A percentile compares a stretch with the other conserved stretches of the same genome.
Conservation (phyloP, 2,329 filamentous ascomycete genomes). For the Orbilia quercus region DNA sequence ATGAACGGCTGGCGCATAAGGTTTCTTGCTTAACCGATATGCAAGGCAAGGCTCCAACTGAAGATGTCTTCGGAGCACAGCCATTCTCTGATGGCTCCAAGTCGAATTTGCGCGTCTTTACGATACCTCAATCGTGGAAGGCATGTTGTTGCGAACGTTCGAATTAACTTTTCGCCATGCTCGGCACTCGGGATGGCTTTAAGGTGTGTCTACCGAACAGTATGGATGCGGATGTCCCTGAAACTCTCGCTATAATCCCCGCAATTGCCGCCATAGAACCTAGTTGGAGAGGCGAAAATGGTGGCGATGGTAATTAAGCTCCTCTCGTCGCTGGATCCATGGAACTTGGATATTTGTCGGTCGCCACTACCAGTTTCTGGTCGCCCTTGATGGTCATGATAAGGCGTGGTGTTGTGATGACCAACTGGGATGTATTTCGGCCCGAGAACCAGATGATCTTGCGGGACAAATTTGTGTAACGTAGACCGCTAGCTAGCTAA, state of each 20-base stretch:
- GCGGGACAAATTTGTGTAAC: too few species aligned
- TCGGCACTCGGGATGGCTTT: constrained; percentile 11
- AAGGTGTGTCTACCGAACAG: constrained; percentile 46
- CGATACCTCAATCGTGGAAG: constrained; percentile 8
- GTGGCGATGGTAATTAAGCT: constrained; percentile 34
- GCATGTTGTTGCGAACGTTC: neutral
- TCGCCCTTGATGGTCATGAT: neutral
- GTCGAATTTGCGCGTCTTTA: neutral
- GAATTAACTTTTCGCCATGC: constrained; percentile 19
- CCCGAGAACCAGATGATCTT: too few species aligned
- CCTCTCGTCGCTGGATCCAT: neutral
- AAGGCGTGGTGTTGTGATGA: too few species aligned
- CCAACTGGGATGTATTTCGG: too few species aligned
- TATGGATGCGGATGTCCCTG: constrained; percentile 34
- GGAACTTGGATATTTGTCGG: constrained; percentile 8
- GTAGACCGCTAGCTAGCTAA: too few species aligned
- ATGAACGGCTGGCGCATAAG: constrained; percentile 53
- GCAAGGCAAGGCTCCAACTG: constrained; percentile 28
- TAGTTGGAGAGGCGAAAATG: constrained; percentile 20
- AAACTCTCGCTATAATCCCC: constrained; percentile 25
- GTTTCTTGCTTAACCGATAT: constrained; percentile 57
- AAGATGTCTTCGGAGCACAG: constrained; percentile 8
- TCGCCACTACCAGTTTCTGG: constrained; percentile 21
- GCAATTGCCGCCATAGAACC: constrained; percentile 44
- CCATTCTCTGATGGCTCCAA: neutral